A percentile compares a stretch with the other conserved stretches of the same genome.
Conservation (phyloP, 495 filamentous ascomycete genomes). For the Cercophora sp. region DNA sequence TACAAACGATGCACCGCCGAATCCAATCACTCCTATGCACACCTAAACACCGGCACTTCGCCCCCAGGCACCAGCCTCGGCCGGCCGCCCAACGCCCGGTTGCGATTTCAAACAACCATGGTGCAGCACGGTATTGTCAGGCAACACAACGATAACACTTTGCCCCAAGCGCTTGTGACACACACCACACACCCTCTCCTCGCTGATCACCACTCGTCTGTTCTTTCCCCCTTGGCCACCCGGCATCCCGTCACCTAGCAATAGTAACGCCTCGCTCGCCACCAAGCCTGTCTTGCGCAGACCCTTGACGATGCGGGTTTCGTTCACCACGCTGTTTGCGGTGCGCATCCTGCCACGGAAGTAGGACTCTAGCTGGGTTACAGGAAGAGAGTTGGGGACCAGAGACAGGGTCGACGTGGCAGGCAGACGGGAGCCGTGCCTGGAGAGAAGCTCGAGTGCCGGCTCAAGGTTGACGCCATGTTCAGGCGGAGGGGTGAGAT, state of each 20-base stretch:
- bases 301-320: conserved; percentile 69
- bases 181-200: conserved; percentile 84
- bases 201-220: conserved; percentile 70
- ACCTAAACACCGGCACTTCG: conserved; percentile 9
- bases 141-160: conserved; percentile 66
- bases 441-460: conserved; percentile 80
- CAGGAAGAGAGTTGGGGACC: conserved; percentile 74
- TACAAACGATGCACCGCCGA: background rate
- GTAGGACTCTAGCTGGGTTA: conserved; percentile 80
- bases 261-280: conserved; percentile 62
- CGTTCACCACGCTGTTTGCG: conserved; percentile 75
- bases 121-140: conserved; percentile 68
- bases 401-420: conserved; percentile 77
- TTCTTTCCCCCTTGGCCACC: conserved; percentile 58
- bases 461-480: conserved; percentile 70
- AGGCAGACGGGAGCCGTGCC: conserved; percentile 87
- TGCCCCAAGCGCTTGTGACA: conserved; percentile 90
- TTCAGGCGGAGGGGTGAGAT: conserved; percentile 75
- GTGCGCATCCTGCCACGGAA: conserved; percentile 86
- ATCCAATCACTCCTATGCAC: too few relatives aligned
- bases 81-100: conserved; percentile 21
- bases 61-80: conserved; percentile 18
- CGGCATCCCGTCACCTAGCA: conserved; percentile 60
- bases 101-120: conserved; percentile 65
- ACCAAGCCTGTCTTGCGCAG: conserved; percentile 71